These are phyloP conservation scores for Scleromitrula shiraiana DNA, from an alignment of 2,329 filamentous ascomycete genomes.

Conservation along the genomic window DNA sequence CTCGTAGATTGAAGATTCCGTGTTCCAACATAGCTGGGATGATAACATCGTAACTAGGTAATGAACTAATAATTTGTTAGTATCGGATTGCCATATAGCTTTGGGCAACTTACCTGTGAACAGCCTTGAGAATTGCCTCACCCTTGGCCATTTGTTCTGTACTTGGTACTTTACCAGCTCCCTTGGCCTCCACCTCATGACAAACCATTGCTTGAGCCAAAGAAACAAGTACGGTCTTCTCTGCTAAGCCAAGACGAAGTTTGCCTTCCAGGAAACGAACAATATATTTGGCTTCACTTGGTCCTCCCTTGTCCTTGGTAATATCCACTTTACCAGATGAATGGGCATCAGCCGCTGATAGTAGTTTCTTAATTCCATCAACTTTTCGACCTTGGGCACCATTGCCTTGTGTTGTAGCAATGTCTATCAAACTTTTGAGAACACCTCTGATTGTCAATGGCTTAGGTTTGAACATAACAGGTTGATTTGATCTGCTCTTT, in stretches of 20 bases:
- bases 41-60: constrained; percentile 92
- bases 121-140: constrained; percentile 78
- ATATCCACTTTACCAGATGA: constrained; percentile 77
- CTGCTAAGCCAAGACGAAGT: constrained; percentile 80
- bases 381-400: constrained; percentile 88
- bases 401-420: constrained; percentile 79
- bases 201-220: constrained; percentile 81
- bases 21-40: constrained; percentile 82
- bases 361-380: constrained; percentile 87
- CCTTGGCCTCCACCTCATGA: constrained; percentile 68
- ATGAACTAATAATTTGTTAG: constrained; percentile 55
- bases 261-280: constrained; percentile 93
- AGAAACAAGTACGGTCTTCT: constrained; percentile 84
- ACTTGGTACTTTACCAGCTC: constrained; percentile 54
- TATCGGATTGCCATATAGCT: background rate
- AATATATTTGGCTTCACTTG: constrained; percentile 91
- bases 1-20: constrained; percentile 73
- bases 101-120: constrained; percentile 60
- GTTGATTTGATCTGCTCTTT: constrained; percentile 90
- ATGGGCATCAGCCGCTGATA: constrained; percentile 80
- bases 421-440: constrained; percentile 77
- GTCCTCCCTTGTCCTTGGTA: constrained; percentile 81
- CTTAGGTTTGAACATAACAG: constrained; percentile 98
- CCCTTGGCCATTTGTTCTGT: constrained; percentile 74
- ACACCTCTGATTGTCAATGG: constrained; percentile 79